phyloP scores from a whole-genome alignment of 2,329 filamentous ascomycete species.

The Phaeosphaeriaceae sp. region DNA sequence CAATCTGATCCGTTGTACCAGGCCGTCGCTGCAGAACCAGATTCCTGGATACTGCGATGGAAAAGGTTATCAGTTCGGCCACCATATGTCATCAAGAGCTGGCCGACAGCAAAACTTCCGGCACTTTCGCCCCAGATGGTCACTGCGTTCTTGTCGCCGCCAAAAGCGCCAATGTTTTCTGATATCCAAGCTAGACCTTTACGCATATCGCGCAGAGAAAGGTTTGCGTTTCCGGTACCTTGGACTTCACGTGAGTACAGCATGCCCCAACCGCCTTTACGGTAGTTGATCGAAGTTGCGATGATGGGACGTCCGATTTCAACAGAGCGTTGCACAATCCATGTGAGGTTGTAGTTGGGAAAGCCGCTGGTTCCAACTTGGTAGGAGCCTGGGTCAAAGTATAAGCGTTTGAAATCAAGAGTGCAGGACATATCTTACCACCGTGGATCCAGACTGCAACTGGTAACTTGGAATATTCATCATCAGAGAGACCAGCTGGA shows the following conservation, averaged over 20 bases:
- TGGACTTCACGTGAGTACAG: slow-evolving; percentile 58
- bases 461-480: slow-evolving; percentile 55
- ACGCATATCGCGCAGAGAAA: slow-evolving; percentile 51
- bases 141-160: slow-evolving; percentile 50
- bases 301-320: slow-evolving; percentile 46
- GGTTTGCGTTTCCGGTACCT: slow-evolving; percentile 55
- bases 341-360: slow-evolving; percentile 67
- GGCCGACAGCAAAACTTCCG: slow-evolving; percentile 51
- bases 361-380: slow-evolving; percentile 53
- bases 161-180: slow-evolving; percentile 53
- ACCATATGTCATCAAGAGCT: slow-evolving; percentile 43
- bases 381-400: slow-evolving; percentile 33
- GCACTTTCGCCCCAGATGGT: slow-evolving; percentile 57
- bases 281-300: slow-evolving; percentile 49
- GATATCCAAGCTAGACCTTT: slow-evolving; percentile 55
- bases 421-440: no score
- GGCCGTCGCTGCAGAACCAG: slow-evolving; percentile 46
- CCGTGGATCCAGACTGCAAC: slow-evolving; percentile 68
- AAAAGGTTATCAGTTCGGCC: slow-evolving; percentile 44
- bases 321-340: slow-evolving; percentile 59
- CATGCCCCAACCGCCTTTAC: slow-evolving; percentile 73
- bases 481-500: slow-evolving; percentile 53
- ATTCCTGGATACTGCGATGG: slow-evolving; percentile 47
- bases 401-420: no score
- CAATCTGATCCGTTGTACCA: slow-evolving; percentile 49